Evolutionary conservation across 805 yeast genomes (phyloP).

Genomic region (Zygosaccharomyces lentus): DNA sequence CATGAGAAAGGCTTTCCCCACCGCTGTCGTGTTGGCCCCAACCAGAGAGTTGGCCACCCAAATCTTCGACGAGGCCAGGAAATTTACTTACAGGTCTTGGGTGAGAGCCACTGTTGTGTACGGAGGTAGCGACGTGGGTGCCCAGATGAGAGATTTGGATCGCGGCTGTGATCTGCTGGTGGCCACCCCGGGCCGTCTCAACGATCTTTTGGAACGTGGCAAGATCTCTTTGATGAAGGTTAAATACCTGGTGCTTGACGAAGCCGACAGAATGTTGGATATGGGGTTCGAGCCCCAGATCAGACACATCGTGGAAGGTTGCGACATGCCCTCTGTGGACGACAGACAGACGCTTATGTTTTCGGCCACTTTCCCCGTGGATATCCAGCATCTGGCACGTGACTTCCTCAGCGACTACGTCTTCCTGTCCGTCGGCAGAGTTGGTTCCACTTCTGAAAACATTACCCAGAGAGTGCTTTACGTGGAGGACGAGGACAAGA

Average conservation of each 20-base stretch:
- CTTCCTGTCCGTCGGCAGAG: slow-evolving; percentile 96
- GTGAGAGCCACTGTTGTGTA: slow-evolving; percentile 93
- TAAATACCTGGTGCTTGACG: slow-evolving; percentile 92
- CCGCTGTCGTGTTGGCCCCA: slow-evolving; percentile 94
- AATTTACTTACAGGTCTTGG: slow-evolving; percentile 97
- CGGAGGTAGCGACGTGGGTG: slow-evolving; percentile 95
- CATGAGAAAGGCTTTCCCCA: slow-evolving; percentile 83
- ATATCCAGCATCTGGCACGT: slow-evolving; percentile 93
- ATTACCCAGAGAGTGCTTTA: slow-evolving; percentile 89
- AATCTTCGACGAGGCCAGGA: slow-evolving; percentile 92
- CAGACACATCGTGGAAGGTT: slow-evolving; percentile 94
- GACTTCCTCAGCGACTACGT: slow-evolving; percentile 95
- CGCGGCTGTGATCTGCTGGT: slow-evolving; percentile 94
- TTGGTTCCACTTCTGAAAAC: slow-evolving; percentile 98
- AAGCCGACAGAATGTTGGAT: slow-evolving; percentile 99
- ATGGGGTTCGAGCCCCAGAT: slow-evolving; percentile 99
- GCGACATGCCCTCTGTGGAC: slow-evolving; percentile 92
- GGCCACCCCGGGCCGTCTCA: slow-evolving; percentile 99
- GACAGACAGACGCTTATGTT: slow-evolving; percentile 97
- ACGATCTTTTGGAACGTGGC: slow-evolving; percentile 93
- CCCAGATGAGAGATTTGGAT: slow-evolving; percentile 82
- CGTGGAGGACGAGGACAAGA: slow-evolving; percentile 92
- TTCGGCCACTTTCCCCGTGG: slow-evolving; percentile 98
- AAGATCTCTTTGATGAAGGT: slow-evolving; percentile 82
- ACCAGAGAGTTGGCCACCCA: slow-evolving; percentile 98